Evolutionary conservation across 108 stramenopile species (phyloP).

Genomic region (Nitzschia sp.): DNA sequence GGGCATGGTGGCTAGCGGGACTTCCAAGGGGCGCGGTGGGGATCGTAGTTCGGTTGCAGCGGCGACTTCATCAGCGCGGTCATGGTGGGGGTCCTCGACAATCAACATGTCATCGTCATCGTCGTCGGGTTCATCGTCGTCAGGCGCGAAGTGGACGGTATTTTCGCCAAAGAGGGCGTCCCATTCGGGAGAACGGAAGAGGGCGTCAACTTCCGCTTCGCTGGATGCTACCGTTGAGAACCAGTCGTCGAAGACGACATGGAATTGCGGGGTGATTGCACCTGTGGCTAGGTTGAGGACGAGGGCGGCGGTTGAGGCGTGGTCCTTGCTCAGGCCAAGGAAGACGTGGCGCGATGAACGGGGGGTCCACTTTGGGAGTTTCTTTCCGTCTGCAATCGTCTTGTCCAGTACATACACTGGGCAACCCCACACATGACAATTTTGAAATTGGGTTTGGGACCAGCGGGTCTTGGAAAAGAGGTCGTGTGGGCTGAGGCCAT

Average conservation of each 20-base stretch:
- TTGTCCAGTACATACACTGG: conserved; percentile 33
- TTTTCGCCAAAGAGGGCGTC: conserved; percentile 11
- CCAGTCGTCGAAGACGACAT: conserved; percentile 51
- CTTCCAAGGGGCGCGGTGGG: not conserved
- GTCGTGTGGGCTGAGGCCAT: too few relatives aligned
- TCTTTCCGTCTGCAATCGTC: conserved; percentile 25
- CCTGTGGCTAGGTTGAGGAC: conserved; percentile 38
- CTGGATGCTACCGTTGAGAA: conserved; percentile 29
- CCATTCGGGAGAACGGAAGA: not conserved
- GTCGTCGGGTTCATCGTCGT: conserved; percentile 24
- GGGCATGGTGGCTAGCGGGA: not conserved
- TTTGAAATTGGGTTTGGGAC: conserved; percentile 14
- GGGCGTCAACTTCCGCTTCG: not conserved
- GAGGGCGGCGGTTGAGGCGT: too few relatives aligned
- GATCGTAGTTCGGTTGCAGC: too few relatives aligned
- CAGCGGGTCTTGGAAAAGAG: conserved; percentile 12
- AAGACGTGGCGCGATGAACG: conserved; percentile 17
- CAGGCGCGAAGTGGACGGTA: conserved; percentile 17
- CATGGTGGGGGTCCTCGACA: not conserved
- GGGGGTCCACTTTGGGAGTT: conserved; percentile 32
- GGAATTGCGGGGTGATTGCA: conserved; percentile 46
- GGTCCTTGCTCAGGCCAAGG: conserved; percentile 25
- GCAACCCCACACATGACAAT: conserved; percentile 31
- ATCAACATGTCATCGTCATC: not conserved
- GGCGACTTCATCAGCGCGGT: not conserved